A percentile compares a stretch with the other conserved stretches of the same genome.
Evolutionary conservation across 139 green algal genomes (phyloP).

Genomic region (Haematococcus sp.): DNA sequence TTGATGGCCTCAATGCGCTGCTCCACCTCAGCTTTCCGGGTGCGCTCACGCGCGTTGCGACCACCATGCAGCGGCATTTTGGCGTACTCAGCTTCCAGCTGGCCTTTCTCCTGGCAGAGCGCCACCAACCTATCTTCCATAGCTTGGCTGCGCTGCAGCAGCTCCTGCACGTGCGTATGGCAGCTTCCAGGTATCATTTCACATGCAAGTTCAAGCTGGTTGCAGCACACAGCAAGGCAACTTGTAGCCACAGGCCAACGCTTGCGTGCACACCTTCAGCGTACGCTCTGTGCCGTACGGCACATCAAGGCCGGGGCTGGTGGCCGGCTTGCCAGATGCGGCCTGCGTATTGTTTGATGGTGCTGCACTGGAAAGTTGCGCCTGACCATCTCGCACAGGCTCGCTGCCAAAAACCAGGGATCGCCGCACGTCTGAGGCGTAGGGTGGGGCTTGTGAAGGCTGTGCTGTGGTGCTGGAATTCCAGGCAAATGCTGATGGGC

Average conservation of each 20-base stretch:
- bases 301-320: conserved; percentile 1
- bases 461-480: too few relatives aligned
- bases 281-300: conserved; percentile 5
- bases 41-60: background rate
- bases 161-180: conserved; percentile 5
- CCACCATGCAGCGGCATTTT: conserved; percentile 13
- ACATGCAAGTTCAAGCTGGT: too few relatives aligned
- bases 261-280: background rate
- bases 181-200: background rate
- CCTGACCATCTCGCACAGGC: too few relatives aligned
- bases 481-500: too few relatives aligned
- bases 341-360: too few relatives aligned
- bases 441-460: too few relatives aligned
- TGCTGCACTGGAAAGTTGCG: too few relatives aligned
- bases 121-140: conserved; percentile 12
- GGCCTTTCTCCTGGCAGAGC: conserved; percentile 14
- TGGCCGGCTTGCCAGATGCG: too few relatives aligned
- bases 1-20: conserved; percentile 3
- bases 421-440: too few relatives aligned
- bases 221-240: too few relatives aligned
- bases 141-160: conserved; percentile 9
- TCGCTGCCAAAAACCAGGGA: too few relatives aligned
- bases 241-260: background rate
- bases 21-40: conserved; percentile 18
- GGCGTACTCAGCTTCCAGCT: conserved; percentile 17